A percentile compares a stretch with the other conserved stretches of the same genome.
phyloP scores from a whole-genome alignment of 2,329 filamentous ascomycete species.

The Curvularia eragrostidis region DNA sequence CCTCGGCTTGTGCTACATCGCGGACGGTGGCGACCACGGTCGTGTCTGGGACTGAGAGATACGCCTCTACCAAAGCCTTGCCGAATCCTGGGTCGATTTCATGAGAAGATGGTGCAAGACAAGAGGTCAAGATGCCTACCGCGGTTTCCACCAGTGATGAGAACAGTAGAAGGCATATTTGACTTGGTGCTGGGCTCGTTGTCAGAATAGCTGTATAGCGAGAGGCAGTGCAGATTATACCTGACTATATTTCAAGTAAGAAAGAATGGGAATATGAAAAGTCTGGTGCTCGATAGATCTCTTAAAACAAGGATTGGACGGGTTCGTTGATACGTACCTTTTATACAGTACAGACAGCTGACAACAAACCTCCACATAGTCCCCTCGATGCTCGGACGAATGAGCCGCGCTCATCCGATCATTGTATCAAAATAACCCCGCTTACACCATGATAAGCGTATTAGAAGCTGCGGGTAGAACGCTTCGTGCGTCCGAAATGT shows the following conservation, averaged over 20 bases:
- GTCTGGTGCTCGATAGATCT: neutral
- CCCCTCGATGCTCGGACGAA: neutral
- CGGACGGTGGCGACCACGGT: constrained; percentile 53
- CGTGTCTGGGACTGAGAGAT: constrained; percentile 49
- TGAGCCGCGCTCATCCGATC: neutral
- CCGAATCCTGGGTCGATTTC: constrained; percentile 42
- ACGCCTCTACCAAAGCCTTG: constrained; percentile 39
- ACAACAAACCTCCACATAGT: neutral
- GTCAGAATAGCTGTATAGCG: neutral
- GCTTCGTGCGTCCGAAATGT: neutral
- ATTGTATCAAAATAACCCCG: neutral
- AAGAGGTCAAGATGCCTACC: constrained; percentile 22
- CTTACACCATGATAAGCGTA: neutral
- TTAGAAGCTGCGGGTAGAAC: neutral
- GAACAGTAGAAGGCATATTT: constrained; percentile 17
- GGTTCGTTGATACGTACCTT: neutral
- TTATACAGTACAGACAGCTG: neutral
- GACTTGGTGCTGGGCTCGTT: neutral
- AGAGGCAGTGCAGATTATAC: neutral
- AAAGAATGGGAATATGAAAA: neutral
- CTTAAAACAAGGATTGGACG: neutral
- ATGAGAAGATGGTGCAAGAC: neutral
- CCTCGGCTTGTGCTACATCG: constrained; percentile 28
- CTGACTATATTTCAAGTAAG: neutral
- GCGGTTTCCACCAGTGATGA: constrained; percentile 46